phyloP scores from a whole-genome alignment of 176 grass and related monocot genomes.

The Areca catechu region DNA sequence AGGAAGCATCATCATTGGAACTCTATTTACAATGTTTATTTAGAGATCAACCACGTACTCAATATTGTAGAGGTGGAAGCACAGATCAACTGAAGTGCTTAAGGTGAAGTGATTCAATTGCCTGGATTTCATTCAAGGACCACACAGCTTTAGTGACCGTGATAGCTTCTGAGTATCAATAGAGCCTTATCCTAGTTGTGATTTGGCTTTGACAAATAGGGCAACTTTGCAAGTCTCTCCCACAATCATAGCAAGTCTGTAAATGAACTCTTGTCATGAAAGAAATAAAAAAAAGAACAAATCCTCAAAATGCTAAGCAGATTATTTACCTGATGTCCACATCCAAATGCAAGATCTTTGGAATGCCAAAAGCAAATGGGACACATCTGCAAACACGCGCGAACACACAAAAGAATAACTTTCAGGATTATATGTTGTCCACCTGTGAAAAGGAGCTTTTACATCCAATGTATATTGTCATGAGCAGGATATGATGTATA shows the following conservation, averaged over 20 bases:
- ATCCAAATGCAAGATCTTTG: slow-evolving; percentile 94
- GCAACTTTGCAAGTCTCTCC: slow-evolving; percentile 51
- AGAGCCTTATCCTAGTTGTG: slow-evolving; percentile 83
- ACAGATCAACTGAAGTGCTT: not conserved
- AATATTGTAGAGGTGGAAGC: no score
- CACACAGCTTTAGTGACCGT: not conserved
- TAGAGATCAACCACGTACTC: no score
- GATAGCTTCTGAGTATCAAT: slow-evolving; percentile 25
- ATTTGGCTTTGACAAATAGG: slow-evolving; percentile 76
- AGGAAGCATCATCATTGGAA: no score
- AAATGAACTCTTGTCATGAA: slow-evolving; percentile 10
- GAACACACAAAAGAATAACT: no score
- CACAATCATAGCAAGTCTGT: slow-evolving; percentile 87
- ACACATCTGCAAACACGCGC: slow-evolving; percentile 42
- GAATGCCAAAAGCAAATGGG: slow-evolving; percentile 86
- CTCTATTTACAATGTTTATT: no score
- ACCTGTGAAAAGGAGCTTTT: no score
- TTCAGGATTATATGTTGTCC: no score
- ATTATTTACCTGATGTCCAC: slow-evolving; percentile 78
- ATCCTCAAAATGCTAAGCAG: not conserved
- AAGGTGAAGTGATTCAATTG: not conserved
- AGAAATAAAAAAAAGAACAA: no score
- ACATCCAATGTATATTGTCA: no score
- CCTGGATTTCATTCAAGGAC: not conserved
- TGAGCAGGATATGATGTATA: no score